A percentile compares a stretch with the other conserved stretches of the same genome.
Evolutionary conservation across 371 early-diverging fungal genomes (phyloP).

Genomic region (Zopfochytrium polystomum): DNA sequence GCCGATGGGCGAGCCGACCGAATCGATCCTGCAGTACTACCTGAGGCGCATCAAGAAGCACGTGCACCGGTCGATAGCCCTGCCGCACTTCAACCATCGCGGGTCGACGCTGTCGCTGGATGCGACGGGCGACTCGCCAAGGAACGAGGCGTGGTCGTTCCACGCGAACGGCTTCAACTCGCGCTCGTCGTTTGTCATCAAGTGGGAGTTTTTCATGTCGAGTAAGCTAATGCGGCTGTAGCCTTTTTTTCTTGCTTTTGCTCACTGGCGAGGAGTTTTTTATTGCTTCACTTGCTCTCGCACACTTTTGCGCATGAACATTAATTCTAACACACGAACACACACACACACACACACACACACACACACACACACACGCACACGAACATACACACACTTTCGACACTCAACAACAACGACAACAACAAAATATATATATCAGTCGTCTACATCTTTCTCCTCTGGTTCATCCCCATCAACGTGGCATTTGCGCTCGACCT

Average conservation of each 20-base stretch:
- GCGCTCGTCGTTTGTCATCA: background rate
- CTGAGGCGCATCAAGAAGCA: no score
- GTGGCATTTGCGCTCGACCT: conserved; percentile 5
- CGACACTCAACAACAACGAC: no score
- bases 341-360: background rate
- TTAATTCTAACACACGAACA: background rate
- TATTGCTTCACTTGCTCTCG: background rate
- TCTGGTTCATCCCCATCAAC: conserved; percentile 12
- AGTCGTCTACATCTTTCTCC: conserved; percentile 6
- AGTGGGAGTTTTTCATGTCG: conserved; percentile 1
- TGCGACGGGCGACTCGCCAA: no score
- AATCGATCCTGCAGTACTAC: no score
- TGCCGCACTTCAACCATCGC: no score
- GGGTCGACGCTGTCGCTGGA: no score
- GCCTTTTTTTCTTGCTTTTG: background rate
- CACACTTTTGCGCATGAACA: background rate
- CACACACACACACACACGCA: no score
- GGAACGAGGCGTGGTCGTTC: no score
- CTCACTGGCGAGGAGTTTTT: background rate
- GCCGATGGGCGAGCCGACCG: no score
- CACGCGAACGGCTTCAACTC: conserved; percentile 1
- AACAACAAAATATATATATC: no score
- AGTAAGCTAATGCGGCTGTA: background rate
- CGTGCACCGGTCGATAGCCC: no score
- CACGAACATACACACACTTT: no score